Conservation (phyloP, 768 basidiomycete species). For the Phanerochaete sordida region DNA sequence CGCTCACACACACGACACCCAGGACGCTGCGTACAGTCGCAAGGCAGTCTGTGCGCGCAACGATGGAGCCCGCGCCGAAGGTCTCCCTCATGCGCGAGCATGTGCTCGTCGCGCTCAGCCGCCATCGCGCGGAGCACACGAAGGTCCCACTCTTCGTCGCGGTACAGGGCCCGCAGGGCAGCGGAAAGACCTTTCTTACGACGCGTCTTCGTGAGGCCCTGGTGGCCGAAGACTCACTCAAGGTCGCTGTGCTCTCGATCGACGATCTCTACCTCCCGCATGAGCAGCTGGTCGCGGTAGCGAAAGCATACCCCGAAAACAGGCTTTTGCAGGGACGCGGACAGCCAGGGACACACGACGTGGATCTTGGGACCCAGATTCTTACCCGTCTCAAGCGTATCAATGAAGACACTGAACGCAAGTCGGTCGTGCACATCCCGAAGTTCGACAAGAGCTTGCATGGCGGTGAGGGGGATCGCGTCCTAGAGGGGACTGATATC, state of each 20-base stretch:
- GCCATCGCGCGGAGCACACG: conserved; percentile 24
- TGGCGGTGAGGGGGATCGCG: conserved; percentile 81
- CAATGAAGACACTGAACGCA: conserved; percentile 20
- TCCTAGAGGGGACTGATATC: conserved; percentile 44
- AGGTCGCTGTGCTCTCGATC: conserved; percentile 64
- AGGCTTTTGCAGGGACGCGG: conserved; percentile 78
- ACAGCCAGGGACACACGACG: conserved; percentile 90
- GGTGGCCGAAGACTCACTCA: conserved; percentile 42
- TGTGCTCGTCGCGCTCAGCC: conserved; percentile 32
- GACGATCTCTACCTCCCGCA: conserved; percentile 89
- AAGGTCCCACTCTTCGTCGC: conserved; percentile 73
- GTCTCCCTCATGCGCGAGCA: conserved; percentile 37
- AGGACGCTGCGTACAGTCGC: background rate
- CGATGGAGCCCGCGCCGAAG: conserved; percentile 26
- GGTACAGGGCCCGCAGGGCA: conserved; percentile 92
- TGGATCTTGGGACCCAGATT: conserved; percentile 55
- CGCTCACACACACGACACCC: background rate
- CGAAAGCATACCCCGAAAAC: conserved; percentile 54
- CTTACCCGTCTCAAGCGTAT: conserved; percentile 47
- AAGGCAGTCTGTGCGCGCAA: background rate
- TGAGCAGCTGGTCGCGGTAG: conserved; percentile 51
- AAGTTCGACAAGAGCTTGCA: conserved; percentile 85
- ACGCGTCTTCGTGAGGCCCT: conserved; percentile 43
- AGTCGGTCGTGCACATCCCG: conserved; percentile 51
- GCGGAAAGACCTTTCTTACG: conserved; percentile 85